phyloP scores from a whole-genome alignment of 164 flowering plant species.

The Vitis cinerea region DNA sequence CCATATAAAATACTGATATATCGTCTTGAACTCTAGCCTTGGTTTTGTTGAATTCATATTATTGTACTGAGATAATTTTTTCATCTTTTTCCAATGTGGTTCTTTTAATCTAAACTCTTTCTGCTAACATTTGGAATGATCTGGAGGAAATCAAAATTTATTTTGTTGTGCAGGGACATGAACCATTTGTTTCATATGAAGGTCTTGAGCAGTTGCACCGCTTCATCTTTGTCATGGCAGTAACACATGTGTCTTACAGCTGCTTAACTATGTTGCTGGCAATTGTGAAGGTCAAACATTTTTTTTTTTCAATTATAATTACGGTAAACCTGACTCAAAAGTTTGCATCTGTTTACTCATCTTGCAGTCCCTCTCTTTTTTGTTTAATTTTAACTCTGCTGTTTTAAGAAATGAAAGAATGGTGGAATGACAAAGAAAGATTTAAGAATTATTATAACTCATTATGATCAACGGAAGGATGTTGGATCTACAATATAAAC shows the following conservation, averaged over 20 bases:
- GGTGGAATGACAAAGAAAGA: no score
- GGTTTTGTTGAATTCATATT: not conserved
- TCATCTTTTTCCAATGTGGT: not conserved
- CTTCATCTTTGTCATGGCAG: conserved; percentile 96
- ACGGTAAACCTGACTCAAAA: no score
- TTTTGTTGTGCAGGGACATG: conserved; percentile 62
- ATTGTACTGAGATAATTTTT: not conserved
- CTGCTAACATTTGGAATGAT: not conserved
- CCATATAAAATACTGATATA: not conserved
- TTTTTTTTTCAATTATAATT: conserved; percentile 5
- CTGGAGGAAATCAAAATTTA: not conserved
- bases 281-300: conserved; percentile 76
- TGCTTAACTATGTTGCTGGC: conserved; percentile 97
- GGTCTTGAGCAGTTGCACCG: conserved; percentile 99
- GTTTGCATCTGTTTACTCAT: no score
- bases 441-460: no score
- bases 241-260: conserved; percentile 93
- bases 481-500: no score
- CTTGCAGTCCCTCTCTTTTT: no score
- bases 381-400: no score
- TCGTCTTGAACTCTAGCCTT: not conserved
- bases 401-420: no score
- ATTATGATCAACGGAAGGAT: no score
- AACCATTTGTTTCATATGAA: conserved; percentile 96
- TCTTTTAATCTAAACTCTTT: not conserved